Percentiles rank a stretch among this genome's conserved stretches.
Conservation (phyloP, 768 basidiomycete species). For the Boletus rufocinnamomeus region DNA sequence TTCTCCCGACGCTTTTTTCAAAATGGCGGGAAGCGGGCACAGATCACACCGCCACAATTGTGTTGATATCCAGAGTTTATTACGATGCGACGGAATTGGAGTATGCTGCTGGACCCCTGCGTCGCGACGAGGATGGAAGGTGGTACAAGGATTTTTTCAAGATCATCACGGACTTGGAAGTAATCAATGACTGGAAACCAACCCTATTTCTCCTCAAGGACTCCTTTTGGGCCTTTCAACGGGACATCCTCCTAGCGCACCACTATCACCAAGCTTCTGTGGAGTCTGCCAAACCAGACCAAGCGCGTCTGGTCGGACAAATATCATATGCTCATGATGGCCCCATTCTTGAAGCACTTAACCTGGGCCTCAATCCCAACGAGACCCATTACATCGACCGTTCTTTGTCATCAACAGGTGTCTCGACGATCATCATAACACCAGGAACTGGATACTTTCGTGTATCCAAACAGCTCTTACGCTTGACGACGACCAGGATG, state of each 20-base stretch:
- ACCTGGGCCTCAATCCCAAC: constrained; percentile 87
- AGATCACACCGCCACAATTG: constrained; percentile 92
- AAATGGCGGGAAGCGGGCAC: constrained; percentile 85
- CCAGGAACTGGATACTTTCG: constrained; percentile 94
- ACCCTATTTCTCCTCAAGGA: constrained; percentile 86
- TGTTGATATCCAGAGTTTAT: constrained; percentile 89
- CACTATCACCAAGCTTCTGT: constrained; percentile 76
- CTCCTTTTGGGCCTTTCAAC: constrained; percentile 88
- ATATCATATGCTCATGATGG: constrained; percentile 91
- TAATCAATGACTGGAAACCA: constrained; percentile 83
- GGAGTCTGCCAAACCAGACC: constrained; percentile 46
- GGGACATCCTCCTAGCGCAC: constrained; percentile 87
- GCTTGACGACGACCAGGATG: constrained; percentile 91
- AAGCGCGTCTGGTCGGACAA: constrained; percentile 71
- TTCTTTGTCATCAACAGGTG: constrained; percentile 86
- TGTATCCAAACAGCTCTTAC: constrained; percentile 86
- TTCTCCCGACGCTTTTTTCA: constrained; percentile 84
- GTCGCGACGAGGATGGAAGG: constrained; percentile 68
- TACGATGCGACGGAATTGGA: constrained; percentile 81
- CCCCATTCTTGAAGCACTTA: constrained; percentile 92
- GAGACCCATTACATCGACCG: constrained; percentile 97
- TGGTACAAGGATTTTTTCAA: constrained; percentile 98
- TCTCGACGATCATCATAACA: constrained; percentile 81
- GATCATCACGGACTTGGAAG: constrained; percentile 90
- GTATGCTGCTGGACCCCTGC: constrained; percentile 81